These are phyloP conservation scores for Gastrolobium villosum DNA, from an alignment of 306 rosid species.

Conservation along the genomic window DNA sequence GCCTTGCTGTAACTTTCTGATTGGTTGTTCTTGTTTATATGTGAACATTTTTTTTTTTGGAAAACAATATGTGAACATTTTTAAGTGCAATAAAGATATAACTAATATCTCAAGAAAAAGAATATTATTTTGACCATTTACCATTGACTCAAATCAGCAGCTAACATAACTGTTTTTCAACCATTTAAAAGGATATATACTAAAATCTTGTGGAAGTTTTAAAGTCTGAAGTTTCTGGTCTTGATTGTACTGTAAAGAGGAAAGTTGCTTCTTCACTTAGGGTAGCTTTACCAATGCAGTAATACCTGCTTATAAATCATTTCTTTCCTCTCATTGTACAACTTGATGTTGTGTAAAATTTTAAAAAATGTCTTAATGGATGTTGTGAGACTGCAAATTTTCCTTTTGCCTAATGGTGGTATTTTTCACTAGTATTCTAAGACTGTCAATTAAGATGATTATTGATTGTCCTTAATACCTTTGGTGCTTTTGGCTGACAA, in stretches of 20 bases:
- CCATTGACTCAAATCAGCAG: not conserved
- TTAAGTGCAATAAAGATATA: not conserved
- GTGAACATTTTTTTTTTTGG: too few relatives aligned
- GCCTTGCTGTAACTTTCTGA: conserved; percentile 5
- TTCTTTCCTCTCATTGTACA: not conserved
- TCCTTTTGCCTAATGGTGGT: not conserved
- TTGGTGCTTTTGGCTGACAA: not conserved
- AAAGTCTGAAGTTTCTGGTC: not conserved
- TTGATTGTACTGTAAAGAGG: conserved; percentile 27
- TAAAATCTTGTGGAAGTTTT: not conserved
- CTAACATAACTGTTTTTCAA: not conserved
- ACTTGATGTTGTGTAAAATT: conserved; percentile 1
- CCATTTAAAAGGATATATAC: not conserved
- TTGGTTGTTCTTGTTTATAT: not conserved
- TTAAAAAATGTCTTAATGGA: conserved; percentile 8
- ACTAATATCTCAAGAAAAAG: not conserved
- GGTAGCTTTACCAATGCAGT: conserved; percentile 2
- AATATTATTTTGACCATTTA: not conserved
- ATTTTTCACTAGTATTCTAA: not conserved
- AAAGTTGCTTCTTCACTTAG: not conserved
- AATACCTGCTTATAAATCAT: conserved; percentile 9
- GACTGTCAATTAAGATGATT: conserved; percentile 14
- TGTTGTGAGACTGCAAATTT: not conserved
- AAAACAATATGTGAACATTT: too few relatives aligned
- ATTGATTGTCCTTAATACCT: not conserved